Evolutionary conservation across 768 basidiomycete genomes (phyloP).

Genomic region (Dacryopinax spathularia): DNA sequence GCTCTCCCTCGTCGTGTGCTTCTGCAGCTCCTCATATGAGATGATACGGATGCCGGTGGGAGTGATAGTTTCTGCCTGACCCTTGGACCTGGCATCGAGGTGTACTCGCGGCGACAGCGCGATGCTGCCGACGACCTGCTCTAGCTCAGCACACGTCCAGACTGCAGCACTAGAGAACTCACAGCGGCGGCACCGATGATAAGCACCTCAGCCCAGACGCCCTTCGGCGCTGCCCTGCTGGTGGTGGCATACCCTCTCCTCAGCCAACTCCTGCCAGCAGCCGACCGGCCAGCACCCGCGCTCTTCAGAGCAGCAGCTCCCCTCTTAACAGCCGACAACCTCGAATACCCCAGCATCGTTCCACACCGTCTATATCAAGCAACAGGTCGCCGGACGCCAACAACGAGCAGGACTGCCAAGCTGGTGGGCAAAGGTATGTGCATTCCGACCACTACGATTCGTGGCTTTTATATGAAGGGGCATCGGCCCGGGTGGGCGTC

Average conservation of each 20-base stretch:
- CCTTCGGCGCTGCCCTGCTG: constrained; percentile 33
- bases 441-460: not conserved
- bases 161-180: not conserved
- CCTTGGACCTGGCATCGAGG: not conserved
- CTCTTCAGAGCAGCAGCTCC: not conserved
- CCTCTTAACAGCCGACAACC: not conserved
- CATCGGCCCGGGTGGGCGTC: not conserved
- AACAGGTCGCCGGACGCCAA: not conserved
- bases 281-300: not conserved
- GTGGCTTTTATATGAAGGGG: not conserved
- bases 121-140: not conserved
- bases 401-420: not conserved
- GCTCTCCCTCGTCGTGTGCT: constrained; percentile 24
- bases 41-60: constrained; percentile 8
- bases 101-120: not conserved
- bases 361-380: not conserved
- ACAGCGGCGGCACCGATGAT: not conserved
- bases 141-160: not conserved
- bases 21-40: constrained; percentile 21
- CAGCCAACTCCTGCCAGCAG: not conserved
- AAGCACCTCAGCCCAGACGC: not conserved
- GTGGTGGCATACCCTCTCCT: not conserved
- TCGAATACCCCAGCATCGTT: not conserved
- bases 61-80: not conserved
- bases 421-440: not conserved